Evolutionary conservation across 495 filamentous ascomycete species (phyloP).

Genomic region (Aspergillus carlsbadensis): DNA sequence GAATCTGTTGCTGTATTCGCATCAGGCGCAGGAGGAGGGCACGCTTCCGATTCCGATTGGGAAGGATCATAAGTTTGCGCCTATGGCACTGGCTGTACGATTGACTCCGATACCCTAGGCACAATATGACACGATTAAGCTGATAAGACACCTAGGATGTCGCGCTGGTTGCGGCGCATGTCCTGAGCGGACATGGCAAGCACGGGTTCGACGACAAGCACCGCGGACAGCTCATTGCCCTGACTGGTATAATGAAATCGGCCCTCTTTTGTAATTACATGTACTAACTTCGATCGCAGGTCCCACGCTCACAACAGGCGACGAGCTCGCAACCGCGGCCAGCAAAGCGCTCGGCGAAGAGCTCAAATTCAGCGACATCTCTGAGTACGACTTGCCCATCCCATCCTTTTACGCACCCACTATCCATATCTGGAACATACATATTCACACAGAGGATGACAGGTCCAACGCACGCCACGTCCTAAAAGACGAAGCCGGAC

Average conservation of each 20-base stretch:
- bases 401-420: background rate
- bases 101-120: no score
- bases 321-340: conserved; percentile 52
- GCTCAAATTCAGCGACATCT: conserved; percentile 54
- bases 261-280: no score
- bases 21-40: conserved; percentile 46
- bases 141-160: conserved; percentile 38
- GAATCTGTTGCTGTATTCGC: conserved; percentile 52
- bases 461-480: conserved; percentile 47
- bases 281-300: no score
- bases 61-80: conserved; percentile 51
- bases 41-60: conserved; percentile 51
- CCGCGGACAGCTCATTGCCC: conserved; percentile 54
- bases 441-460: no score
- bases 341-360: conserved; percentile 46
- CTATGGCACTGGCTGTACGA: conserved; percentile 48
- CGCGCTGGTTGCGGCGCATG: conserved; percentile 50
- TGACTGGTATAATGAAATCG: conserved; percentile 54
- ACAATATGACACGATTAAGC: background rate
- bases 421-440: conserved; percentile 2
- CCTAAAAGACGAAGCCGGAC: conserved; percentile 38
- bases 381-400: conserved; percentile 33
- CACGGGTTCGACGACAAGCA: conserved; percentile 56
- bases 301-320: conserved; percentile 50
- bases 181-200: conserved; percentile 50